Evolutionary conservation across 2,329 filamentous ascomycete species (phyloP), one percentile per base, ranked within the genome.

Genomic region (Trichoderma sp.): DNA sequence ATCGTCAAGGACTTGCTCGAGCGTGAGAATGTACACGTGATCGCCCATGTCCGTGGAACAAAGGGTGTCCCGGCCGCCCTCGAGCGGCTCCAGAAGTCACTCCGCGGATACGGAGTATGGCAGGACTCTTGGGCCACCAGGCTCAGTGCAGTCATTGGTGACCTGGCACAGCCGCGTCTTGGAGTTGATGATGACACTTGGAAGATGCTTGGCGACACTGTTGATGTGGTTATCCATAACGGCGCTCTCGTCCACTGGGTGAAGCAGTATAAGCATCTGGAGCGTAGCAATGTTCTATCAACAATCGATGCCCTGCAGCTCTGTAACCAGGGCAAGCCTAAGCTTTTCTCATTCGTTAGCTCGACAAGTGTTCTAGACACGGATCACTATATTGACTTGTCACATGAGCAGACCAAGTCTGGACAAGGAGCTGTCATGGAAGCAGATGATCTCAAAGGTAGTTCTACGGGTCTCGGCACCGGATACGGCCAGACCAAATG

Each of bases 171-270:
- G 78, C 89, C 91, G 1, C 86, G 87, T 18, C 90, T 98, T 18
- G 94, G 94, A 11, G 82, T 97, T n/a, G 85, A 88, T 8, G 85
- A 89, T 11, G 83, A 83, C 1, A 84, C 83, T 1, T 97, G 93
- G 92, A 84, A 91, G 65, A 83, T 81, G 6, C 79, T 98, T 3
- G 84, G 87, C 4, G 82, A 91, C 3, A 85, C 89, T 34, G 92
- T 91, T 0, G 93, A 97, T 78, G 86, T 90, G 0, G 84, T 94
- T 3, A 88, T 95, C 43, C 92, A 98, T 84, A 98, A 97, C 78
- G 95, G 93, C 43, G 93, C 94, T 14, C 84, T 86, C 30, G 91
- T 93, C 6, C 91, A 97, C 80, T 97, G 94, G 94, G 89, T 97
- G 26, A 86, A 90, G 77, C 90, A 88, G 7, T 98, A 97, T 80